Base-by-base conservation (phyloP, 176 grass and related monocot species). In the Poa pratensis region DNA sequence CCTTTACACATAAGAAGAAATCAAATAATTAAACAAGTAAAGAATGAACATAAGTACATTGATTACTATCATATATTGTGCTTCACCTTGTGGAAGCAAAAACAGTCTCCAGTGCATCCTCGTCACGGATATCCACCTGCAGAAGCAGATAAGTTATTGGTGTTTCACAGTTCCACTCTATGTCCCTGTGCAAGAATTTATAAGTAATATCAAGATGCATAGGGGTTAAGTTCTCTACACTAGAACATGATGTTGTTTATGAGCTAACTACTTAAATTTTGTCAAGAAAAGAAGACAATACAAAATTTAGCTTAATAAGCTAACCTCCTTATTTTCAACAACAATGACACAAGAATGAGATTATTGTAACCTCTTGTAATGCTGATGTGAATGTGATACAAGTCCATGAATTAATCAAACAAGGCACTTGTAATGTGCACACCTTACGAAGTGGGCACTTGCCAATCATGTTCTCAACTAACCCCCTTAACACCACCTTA, bases 111-210 rank as follows among this genome's bases (percentile, higher is more conserved):
- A 98, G 77, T 43, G 87, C 93, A 59, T 76, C 86, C 86, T 91
- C 95, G 57, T 98, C 87, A 69, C 91, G 93, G 18, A 98, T 85
- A 83, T 98, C 96, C 85, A 92, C 75, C 96, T 98, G 89, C 81
- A 94, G 19, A 85, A 85, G 50, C 14, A 91, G 37, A 90, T 24
- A 75, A 52, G 9, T 57, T 59, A 75, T 58, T 51, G 69, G 54
- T 55, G 45, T 83, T 58, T 10, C 13, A 39, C 52, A 57, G 43
- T 84, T 61, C 13, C 7, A 43, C 45, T 72, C 22, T 50, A 49
- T 34, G 45, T 49, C n/a, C 39, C 7, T 79, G 6, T 69, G 60
- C 20, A 75, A 42, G 11, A 84, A 51, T 51, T 58, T 60, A 79
- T 59, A 35, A 72, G 6, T 82, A 78, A 52, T 53, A 72, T 69